Evolutionary conservation across 129 eudicot genomes (phyloP).

Genomic region (Saussurea involucrata): DNA sequence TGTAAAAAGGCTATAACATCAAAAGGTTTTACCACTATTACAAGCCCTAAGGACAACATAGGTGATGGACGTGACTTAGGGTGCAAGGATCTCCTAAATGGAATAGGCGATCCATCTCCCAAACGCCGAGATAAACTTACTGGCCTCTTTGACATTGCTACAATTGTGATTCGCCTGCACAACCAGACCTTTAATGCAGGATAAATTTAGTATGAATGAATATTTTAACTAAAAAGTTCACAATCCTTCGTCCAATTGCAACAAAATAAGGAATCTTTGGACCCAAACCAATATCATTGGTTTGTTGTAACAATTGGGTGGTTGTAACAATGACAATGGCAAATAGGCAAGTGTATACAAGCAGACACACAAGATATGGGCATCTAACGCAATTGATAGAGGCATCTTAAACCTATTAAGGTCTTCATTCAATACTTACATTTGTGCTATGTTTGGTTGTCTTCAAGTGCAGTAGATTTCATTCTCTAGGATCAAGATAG

Average conservation of each 20-base stretch:
- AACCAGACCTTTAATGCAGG: neutral
- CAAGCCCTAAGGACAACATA: slow-evolving; percentile 51
- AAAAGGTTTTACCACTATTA: slow-evolving; percentile 54
- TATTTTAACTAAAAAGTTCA: neutral
- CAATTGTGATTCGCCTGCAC: slow-evolving; percentile 22
- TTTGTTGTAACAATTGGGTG: too few species aligned
- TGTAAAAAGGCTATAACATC: neutral
- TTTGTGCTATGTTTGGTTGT: neutral
- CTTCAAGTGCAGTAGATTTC: neutral
- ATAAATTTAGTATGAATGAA: neutral
- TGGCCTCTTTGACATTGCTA: slow-evolving; percentile 73
- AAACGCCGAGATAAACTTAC: slow-evolving; percentile 52
- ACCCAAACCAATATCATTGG: neutral
- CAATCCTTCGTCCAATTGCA: neutral
- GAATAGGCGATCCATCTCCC: slow-evolving; percentile 52
- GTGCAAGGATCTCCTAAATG: slow-evolving; percentile 68
- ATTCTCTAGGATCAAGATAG: neutral
- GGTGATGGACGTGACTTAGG: slow-evolving; percentile 76
- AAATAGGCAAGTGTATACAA: neutral
- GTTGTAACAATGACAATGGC: neutral
- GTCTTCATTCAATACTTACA: neutral
- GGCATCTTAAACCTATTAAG: neutral
- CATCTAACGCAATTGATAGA: neutral
- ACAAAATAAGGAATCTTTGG: neutral
- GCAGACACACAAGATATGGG: neutral